Evolutionary conservation across 2,329 filamentous ascomycete genomes (phyloP).

Genomic region (Aspergillus arachidicola): DNA sequence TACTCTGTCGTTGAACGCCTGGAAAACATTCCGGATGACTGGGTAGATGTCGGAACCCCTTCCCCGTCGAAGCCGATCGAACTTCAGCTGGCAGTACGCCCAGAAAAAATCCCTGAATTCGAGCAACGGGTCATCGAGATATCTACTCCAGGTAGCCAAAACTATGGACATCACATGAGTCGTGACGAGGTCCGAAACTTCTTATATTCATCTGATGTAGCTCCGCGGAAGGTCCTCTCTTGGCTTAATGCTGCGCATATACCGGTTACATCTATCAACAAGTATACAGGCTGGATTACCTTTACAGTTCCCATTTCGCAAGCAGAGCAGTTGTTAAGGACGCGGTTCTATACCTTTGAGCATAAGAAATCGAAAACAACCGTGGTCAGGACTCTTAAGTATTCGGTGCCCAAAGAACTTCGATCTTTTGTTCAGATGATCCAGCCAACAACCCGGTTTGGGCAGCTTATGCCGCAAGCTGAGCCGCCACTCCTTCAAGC

Average conservation of each 20-base stretch:
- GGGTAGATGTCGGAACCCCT: conserved; percentile 32
- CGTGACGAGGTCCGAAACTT: conserved; percentile 60
- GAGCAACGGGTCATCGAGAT: conserved; percentile 63
- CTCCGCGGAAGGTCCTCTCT: conserved; percentile 52
- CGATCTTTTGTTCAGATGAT: conserved; percentile 62
- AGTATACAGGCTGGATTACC: conserved; percentile 63
- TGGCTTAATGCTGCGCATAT: conserved; percentile 62
- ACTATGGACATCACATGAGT: conserved; percentile 65
- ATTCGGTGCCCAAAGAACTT: conserved; percentile 63
- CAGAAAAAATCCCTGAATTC: conserved; percentile 54
- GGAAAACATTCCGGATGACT: conserved; percentile 34
- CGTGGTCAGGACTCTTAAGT: conserved; percentile 59
- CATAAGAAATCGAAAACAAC: conserved; percentile 45
- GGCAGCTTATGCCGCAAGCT: conserved; percentile 49
- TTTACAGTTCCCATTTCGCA: conserved; percentile 46
- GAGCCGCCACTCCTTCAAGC: conserved; percentile 33
- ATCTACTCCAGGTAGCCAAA: conserved; percentile 60
- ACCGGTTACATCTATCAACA: conserved; percentile 46
- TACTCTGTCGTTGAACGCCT: conserved; percentile 35
- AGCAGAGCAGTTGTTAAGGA: conserved; percentile 60
- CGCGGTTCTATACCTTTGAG: conserved; percentile 60
- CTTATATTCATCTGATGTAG: conserved; percentile 54
- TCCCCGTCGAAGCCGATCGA: conserved; percentile 45
- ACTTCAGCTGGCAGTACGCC: conserved; percentile 53
- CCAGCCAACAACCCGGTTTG: conserved; percentile 67